A percentile compares a stretch with the other conserved stretches of the same genome.
Conservation (phyloP, 2,329 filamentous ascomycete species). For the Metarhizium brunneum region DNA sequence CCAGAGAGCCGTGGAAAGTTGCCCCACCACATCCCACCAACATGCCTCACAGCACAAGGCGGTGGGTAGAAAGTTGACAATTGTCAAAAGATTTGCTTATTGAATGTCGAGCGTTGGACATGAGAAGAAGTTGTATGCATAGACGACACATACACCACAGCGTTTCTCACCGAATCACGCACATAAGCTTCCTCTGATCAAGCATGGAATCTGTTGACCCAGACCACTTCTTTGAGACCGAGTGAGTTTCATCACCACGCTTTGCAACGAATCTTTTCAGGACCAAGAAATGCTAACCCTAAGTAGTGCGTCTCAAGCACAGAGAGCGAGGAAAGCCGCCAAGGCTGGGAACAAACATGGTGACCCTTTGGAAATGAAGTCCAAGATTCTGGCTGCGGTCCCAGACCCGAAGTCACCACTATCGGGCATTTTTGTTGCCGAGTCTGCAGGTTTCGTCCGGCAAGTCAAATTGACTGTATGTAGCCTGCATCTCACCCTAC, state of each 20-base stretch:
- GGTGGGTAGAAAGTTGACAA: too few relatives aligned
- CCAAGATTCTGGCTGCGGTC: conserved; percentile 73
- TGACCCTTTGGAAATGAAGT: conserved; percentile 67
- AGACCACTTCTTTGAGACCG: conserved; percentile 86
- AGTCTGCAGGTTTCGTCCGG: conserved; percentile 75
- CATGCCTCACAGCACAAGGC: too few relatives aligned
- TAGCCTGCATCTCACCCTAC: neutral
- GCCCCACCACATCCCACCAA: neutral
- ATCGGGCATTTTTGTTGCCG: conserved; percentile 65
- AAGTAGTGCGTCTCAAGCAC: conserved; percentile 38
- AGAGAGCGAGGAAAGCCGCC: conserved; percentile 52
- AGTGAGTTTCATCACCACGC: conserved; percentile 44
- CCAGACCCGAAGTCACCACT: conserved; percentile 53
- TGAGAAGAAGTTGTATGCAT: neutral
- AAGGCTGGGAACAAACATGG: conserved; percentile 72
- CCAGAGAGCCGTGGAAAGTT: too few relatives aligned
- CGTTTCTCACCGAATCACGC: neutral
- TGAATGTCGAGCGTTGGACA: neutral
- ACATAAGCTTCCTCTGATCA: neutral
- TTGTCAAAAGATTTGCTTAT: neutral
- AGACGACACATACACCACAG: neutral
- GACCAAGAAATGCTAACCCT: neutral
- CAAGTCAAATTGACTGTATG: conserved; percentile 35
- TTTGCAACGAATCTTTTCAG: conserved; percentile 9
- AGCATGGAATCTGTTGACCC: conserved; percentile 54